A percentile compares a stretch with the other conserved stretches of the same genome.
Conservation (phyloP, 805 yeast genomes). For the Wickerhamomyces xylosicus region DNA sequence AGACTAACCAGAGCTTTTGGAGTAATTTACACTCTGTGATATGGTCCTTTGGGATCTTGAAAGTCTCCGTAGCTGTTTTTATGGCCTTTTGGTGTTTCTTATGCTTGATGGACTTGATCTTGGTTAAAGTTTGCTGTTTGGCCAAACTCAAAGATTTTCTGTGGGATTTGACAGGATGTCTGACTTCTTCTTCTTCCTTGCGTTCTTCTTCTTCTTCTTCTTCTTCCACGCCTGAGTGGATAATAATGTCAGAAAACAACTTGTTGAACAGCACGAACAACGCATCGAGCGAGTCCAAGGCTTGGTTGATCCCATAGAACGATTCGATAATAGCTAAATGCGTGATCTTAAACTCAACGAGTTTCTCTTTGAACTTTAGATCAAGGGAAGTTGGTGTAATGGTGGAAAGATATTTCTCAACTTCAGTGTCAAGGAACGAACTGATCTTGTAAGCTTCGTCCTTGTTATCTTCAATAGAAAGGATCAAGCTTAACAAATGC, state of each 20-base stretch:
- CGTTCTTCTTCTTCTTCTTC: background rate
- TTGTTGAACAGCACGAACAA: conserved; percentile 48
- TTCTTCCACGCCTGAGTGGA: background rate
- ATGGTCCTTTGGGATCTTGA: background rate
- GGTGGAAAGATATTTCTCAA: conserved; percentile 22
- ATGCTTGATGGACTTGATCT: conserved; percentile 11
- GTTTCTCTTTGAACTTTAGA: conserved; percentile 16
- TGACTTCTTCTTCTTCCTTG: background rate
- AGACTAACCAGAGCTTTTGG: conserved; percentile 68
- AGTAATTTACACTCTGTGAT: conserved; percentile 20
- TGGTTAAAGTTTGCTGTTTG: conserved; percentile 10
- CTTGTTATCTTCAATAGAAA: conserved; percentile 49
- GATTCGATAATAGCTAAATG: conserved; percentile 62
- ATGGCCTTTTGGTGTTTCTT: conserved; percentile 3
- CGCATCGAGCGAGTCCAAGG: conserved; percentile 57
- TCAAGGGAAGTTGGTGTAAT: conserved; percentile 5
- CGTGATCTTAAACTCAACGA: conserved; percentile 63
- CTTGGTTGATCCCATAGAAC: conserved; percentile 43
- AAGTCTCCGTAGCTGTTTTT: conserved; percentile 20
- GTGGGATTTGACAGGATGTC: conserved; percentile 1
- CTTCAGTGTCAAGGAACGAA: conserved; percentile 37
- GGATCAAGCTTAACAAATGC: conserved; percentile 56
- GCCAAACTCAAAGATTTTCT: conserved; percentile 9
- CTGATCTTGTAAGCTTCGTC: conserved; percentile 47
- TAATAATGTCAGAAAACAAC: conserved; percentile 28